Percentiles rank a stretch among this genome's conserved stretches.
Conservation (phyloP, 1,284 basidiomycete genomes). For the Farysia itapuensis region DNA sequence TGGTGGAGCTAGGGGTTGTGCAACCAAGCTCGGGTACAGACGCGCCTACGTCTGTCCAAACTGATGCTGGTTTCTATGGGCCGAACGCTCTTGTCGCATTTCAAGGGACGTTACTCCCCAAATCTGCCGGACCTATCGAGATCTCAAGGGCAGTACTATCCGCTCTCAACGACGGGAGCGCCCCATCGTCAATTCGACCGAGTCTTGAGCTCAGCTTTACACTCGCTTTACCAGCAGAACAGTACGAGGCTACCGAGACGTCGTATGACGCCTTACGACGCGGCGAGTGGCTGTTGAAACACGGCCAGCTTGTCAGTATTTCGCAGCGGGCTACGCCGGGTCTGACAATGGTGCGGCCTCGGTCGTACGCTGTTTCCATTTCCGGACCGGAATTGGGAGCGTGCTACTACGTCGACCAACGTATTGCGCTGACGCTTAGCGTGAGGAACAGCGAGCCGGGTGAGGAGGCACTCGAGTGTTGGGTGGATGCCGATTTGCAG, state of each 20-base stretch:
- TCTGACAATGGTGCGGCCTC: slow-evolving; percentile 1
- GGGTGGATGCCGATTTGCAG: slow-evolving; percentile 12
- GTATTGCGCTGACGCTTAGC: slow-evolving; percentile 5
- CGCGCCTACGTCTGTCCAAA: background rate
- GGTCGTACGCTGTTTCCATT: slow-evolving; percentile 6
- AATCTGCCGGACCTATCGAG: background rate
- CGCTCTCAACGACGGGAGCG: too few species aligned
- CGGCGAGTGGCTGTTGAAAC: background rate
- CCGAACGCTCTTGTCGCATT: background rate
- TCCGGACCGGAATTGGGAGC: background rate
- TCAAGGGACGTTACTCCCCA: background rate
- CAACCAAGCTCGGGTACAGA: background rate
- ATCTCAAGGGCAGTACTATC: background rate
- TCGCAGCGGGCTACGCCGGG: slow-evolving; percentile 4
- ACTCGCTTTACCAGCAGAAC: background rate
- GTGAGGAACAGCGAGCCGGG: slow-evolving; percentile 23
- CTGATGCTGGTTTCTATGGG: background rate
- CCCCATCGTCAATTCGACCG: background rate
- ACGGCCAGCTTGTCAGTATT: background rate
- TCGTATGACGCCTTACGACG: too few species aligned
- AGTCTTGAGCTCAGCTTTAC: background rate
- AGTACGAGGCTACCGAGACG: background rate
- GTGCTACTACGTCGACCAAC: slow-evolving; percentile 19
- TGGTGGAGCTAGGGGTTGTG: background rate
- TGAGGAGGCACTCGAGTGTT: background rate